Base-by-base conservation (phyloP, 2,329 filamentous ascomycete genomes). In the Trichophyton verrucosum region DNA sequence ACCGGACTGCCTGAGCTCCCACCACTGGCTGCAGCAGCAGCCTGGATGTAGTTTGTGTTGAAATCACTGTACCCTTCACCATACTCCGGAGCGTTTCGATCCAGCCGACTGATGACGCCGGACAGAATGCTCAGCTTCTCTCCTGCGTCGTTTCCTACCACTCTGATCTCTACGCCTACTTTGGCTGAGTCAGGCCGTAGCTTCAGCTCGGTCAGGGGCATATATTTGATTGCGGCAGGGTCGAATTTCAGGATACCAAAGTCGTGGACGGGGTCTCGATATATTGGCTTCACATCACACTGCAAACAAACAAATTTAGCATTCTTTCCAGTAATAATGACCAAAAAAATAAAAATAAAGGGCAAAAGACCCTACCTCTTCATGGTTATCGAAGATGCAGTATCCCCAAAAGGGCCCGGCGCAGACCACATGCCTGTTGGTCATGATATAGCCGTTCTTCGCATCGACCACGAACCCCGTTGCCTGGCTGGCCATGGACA, bases 21-120 rank as follows among this genome's bases (percentile, higher is more conserved):
- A 66, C 94, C 94, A 73, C 91, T 97, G 2, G 94, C 95, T 3
- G 94, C 92, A 2, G 94, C 95, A 13, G 95, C 95, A 65, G 95
- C 94, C 77, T 99, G 94, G 68, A 97, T 97, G 79, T 99, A 99
- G 73, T 95, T 87, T 56, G 85, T 87, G 71, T 87, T 99, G 82
- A 99, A 99, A 72, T 99, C 94, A 74, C 91, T 94, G 74, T 99
- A 99, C 30, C 94, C 94, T 65, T 97, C 94, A 61, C 92, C 92
- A 68, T 99, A 97, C 70, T 99, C 94, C 15, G 94, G 94, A 1
- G 95, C 95, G 74, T 99, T 99, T 67, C 94, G 85, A 70, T 99
- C 94, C 62, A 99, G 80, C 68, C 94, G 86, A 76, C 91, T 96
- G 73, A 99, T 99, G 61, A 99, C 92, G 68, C 94, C 94, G 4